A percentile compares a stretch with the other conserved stretches of the same genome.
These are phyloP conservation scores for Epichloe aotearoae DNA, from an alignment of 2,329 filamentous ascomycete species.

Conservation along the genomic window DNA sequence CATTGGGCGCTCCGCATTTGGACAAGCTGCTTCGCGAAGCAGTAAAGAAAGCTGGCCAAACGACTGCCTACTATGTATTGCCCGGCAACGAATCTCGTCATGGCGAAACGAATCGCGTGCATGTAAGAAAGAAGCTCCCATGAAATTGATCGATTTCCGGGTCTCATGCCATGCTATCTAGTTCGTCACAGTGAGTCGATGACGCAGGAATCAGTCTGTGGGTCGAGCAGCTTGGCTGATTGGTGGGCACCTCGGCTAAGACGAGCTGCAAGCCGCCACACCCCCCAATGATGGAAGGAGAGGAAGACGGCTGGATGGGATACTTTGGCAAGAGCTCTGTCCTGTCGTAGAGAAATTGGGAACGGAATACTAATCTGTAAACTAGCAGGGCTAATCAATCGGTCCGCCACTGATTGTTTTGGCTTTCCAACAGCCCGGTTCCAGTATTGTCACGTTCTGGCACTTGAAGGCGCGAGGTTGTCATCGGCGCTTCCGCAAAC, in stretches of 20 bases:
- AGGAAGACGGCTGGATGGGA: not conserved
- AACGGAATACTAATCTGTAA: not conserved
- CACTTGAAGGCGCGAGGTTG: not conserved
- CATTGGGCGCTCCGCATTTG: too few relatives aligned
- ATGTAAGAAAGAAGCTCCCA: not conserved
- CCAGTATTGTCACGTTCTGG: not conserved
- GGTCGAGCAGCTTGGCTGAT: constrained; percentile 12
- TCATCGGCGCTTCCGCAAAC: not conserved
- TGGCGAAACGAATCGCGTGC: not conserved
- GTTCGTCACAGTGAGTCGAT: constrained; percentile 15
- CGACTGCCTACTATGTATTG: too few relatives aligned
- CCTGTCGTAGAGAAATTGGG: not conserved
- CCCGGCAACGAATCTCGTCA: not conserved
- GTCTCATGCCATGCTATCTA: not conserved
- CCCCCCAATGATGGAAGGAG: not conserved
- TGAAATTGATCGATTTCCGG: constrained; percentile 1
- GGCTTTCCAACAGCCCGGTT: not conserved
- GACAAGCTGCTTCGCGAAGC: too few relatives aligned
- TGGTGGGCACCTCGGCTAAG: constrained; percentile 3
- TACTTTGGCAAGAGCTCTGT: not conserved
- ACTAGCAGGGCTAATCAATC: not conserved
- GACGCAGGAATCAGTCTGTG: constrained; percentile 15
- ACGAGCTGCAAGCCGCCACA: not conserved
- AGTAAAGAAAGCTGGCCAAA: too few relatives aligned
- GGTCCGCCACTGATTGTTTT: not conserved